Conservation (phyloP, 495 filamentous ascomycete species). For the Cetradonia linearis region DNA sequence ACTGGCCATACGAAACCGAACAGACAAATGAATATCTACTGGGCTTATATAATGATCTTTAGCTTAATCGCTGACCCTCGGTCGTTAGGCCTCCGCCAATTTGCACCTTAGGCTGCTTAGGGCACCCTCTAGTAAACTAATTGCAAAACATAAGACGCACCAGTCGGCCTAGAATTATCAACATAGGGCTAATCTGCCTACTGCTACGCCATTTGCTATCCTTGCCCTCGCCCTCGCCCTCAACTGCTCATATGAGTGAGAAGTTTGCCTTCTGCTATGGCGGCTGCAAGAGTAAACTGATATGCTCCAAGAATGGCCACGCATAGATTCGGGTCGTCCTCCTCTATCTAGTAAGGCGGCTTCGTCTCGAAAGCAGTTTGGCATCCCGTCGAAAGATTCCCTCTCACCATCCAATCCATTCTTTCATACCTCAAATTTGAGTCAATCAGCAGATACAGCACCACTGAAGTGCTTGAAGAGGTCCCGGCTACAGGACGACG, state of each 20-base stretch:
- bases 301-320: slow-evolving; percentile 20
- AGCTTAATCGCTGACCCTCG: slow-evolving; percentile 7
- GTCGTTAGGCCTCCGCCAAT: slow-evolving; percentile 7
- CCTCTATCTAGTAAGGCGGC: neutral
- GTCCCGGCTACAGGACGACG: slow-evolving; percentile 46
- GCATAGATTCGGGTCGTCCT: slow-evolving; percentile 6
- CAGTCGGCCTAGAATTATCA: slow-evolving; percentile 5
- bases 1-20: neutral
- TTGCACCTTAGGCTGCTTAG: neutral
- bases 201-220: slow-evolving; percentile 1
- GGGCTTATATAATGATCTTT: neutral
- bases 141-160: slow-evolving; percentile 12
- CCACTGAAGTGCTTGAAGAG: slow-evolving; percentile 37
- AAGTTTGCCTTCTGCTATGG: neutral
- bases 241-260: slow-evolving; percentile 5
- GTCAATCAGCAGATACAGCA: neutral
- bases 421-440: neutral
- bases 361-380: neutral
- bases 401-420: neutral
- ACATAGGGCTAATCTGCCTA: slow-evolving; percentile 7
- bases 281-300: slow-evolving; percentile 1
- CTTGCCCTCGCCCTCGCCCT: neutral
- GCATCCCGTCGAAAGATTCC: neutral
- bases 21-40: slow-evolving; percentile 8
- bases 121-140: slow-evolving; percentile 3